These are phyloP conservation scores for Nidularia pulvinata DNA, from an alignment of 768 basidiomycete genomes.

Conservation along the genomic window DNA sequence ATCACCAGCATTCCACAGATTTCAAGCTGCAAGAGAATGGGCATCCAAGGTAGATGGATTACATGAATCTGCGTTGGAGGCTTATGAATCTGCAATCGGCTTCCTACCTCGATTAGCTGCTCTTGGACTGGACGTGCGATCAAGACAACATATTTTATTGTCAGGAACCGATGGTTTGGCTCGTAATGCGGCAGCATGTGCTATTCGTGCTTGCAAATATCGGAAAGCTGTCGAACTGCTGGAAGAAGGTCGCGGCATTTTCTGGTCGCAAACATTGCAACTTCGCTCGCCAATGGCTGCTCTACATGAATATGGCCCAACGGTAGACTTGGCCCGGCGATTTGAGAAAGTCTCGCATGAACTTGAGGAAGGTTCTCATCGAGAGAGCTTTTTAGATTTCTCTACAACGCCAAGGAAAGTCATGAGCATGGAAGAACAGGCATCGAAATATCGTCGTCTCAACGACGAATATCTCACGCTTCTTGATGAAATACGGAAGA, in stretches of 20 bases:
- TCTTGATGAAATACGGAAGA: neutral
- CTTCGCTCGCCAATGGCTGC: neutral
- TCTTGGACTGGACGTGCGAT: neutral
- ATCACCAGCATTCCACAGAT: neutral
- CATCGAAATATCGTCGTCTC: neutral
- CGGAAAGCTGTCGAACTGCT: neutral
- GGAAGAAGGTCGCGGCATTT: neutral
- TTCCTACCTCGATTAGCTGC: neutral
- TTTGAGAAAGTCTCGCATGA: neutral
- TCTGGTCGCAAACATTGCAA: slow-evolving; percentile 1
- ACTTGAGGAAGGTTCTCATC: neutral
- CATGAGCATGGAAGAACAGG: too few species aligned
- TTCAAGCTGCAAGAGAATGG: neutral
- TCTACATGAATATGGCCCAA: neutral
- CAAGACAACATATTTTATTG: neutral
- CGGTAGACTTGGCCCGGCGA: neutral
- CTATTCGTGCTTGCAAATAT: neutral
- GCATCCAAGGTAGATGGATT: neutral
- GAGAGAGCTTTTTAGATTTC: too few species aligned
- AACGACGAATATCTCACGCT: neutral
- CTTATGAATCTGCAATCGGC: neutral
- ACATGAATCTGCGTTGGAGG: neutral
- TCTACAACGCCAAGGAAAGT: too few species aligned
- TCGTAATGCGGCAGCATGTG: slow-evolving; percentile 1
- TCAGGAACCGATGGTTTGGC: neutral